Evolutionary conservation across 768 basidiomycete species (phyloP).

Genomic region (Epithele typhae): DNA sequence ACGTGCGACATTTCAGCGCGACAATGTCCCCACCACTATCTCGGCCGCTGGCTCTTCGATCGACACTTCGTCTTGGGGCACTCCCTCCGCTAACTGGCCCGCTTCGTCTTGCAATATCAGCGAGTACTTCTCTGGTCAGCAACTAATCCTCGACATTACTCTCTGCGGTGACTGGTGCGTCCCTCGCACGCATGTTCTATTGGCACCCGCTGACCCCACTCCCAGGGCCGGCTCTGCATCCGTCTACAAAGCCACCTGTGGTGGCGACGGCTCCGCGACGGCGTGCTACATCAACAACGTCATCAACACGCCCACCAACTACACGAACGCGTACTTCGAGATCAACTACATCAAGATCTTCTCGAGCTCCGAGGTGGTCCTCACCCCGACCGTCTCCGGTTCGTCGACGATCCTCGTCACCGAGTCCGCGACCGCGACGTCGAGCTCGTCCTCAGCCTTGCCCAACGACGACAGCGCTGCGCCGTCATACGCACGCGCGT

Average conservation of each 20-base stretch:
- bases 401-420: slow-evolving; percentile 6
- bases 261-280: slow-evolving; percentile 32
- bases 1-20: slow-evolving; percentile 25
- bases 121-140: slow-evolving; percentile 39
- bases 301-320: slow-evolving; percentile 26
- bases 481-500: background rate
- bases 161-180: slow-evolving; percentile 10
- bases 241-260: slow-evolving; percentile 43
- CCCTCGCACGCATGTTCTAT: background rate
- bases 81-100: slow-evolving; percentile 40
- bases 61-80: slow-evolving; percentile 38
- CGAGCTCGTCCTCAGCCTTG: background rate
- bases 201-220: background rate
- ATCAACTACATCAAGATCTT: slow-evolving; percentile 57
- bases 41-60: slow-evolving; percentile 31
- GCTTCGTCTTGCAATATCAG: slow-evolving; percentile 36
- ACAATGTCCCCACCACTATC: slow-evolving; percentile 36
- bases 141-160: slow-evolving; percentile 39
- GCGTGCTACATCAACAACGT: slow-evolving; percentile 44
- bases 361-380: slow-evolving; percentile 17
- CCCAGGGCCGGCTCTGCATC: slow-evolving; percentile 47
- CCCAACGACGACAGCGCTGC: background rate
- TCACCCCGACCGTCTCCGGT: slow-evolving; percentile 6
- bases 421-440: slow-evolving; percentile 7
- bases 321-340: slow-evolving; percentile 55